phyloP scores from a whole-genome alignment of 768 basidiomycete genomes.

The Sporobolomyces pararoseus region DNA sequence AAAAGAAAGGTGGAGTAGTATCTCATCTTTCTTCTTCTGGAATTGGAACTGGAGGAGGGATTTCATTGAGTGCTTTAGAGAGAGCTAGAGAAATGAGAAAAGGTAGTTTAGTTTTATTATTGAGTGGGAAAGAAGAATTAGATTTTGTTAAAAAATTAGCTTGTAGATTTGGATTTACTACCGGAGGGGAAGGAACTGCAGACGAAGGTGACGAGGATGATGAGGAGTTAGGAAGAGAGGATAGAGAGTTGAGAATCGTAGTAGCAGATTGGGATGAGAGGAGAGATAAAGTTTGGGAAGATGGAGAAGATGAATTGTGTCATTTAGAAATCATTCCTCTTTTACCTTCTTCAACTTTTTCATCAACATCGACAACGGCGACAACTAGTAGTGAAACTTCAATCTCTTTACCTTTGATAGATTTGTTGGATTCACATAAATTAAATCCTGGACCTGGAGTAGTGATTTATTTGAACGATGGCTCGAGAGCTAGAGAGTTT shows the following conservation, averaged over 20 bases:
- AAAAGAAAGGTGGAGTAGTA: slow-evolving; percentile 9
- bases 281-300: background rate
- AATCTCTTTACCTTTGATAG: slow-evolving; percentile 29
- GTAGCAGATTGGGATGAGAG: slow-evolving; percentile 26
- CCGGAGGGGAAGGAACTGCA: too few relatives aligned
- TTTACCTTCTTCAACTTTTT: too few relatives aligned
- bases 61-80: background rate
- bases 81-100: slow-evolving; percentile 7
- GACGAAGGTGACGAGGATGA: background rate
- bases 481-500: slow-evolving; percentile 27
- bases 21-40: too few relatives aligned
- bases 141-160: slow-evolving; percentile 19
- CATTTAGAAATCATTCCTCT: slow-evolving; percentile 38
- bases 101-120: slow-evolving; percentile 31
- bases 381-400: background rate
- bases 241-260: slow-evolving; percentile 29
- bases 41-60: background rate
- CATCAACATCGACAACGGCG: background rate
- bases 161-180: slow-evolving; percentile 17
- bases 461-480: slow-evolving; percentile 28
- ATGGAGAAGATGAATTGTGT: slow-evolving; percentile 9
- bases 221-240: background rate
- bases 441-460: slow-evolving; percentile 11
- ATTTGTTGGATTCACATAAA: slow-evolving; percentile 19
- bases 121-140: slow-evolving; percentile 28